Percentiles rank a stretch among this genome's conserved stretches.
Evolutionary conservation across 129 eudicot species (phyloP).

Genomic region (Artemisia annua): DNA sequence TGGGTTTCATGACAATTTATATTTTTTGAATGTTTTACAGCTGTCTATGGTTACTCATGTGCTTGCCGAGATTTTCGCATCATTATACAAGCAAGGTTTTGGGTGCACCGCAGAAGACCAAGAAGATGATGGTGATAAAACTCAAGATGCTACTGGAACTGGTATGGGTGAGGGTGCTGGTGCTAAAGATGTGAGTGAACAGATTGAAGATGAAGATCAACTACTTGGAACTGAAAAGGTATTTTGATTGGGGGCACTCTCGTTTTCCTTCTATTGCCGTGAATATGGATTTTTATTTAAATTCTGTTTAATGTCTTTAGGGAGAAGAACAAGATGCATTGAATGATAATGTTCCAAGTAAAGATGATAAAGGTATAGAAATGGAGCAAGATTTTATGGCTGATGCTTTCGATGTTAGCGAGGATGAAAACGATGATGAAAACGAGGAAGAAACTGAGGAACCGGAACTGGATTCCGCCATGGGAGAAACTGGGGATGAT

Average conservation of each 20-base stretch:
- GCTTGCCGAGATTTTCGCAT: conserved; percentile 65
- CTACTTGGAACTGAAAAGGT: conserved; percentile 83
- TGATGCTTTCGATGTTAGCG: conserved; percentile 65
- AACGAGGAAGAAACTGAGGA: conserved; percentile 51
- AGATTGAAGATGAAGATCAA: conserved; percentile 91
- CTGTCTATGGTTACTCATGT: conserved; percentile 61
- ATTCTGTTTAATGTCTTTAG: conserved; percentile 25
- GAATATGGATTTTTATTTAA: not conserved
- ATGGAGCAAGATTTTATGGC: conserved; percentile 86
- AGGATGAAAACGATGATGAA: conserved; percentile 70
- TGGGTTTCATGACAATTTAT: not conserved
- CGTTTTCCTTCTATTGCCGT: not conserved
- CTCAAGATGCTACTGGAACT: conserved; percentile 69
- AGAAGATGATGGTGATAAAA: conserved; percentile 42
- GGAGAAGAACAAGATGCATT: conserved; percentile 53
- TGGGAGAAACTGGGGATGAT: conserved; percentile 69
- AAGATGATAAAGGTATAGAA: conserved; percentile 80
- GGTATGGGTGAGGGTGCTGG: conserved; percentile 98
- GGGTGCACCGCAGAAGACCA: conserved; percentile 52
- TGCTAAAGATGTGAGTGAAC: conserved; percentile 84
- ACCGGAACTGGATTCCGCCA: conserved; percentile 60
- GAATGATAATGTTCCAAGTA: conserved; percentile 48
- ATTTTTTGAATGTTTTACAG: conserved; percentile 34
- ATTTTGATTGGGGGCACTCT: not conserved
- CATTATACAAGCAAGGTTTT: conserved; percentile 77